A percentile compares a stretch with the other conserved stretches of the same genome.
Evolutionary conservation across 805 yeast species (phyloP).

Genomic region (Kregervanrija fluxuum): DNA sequence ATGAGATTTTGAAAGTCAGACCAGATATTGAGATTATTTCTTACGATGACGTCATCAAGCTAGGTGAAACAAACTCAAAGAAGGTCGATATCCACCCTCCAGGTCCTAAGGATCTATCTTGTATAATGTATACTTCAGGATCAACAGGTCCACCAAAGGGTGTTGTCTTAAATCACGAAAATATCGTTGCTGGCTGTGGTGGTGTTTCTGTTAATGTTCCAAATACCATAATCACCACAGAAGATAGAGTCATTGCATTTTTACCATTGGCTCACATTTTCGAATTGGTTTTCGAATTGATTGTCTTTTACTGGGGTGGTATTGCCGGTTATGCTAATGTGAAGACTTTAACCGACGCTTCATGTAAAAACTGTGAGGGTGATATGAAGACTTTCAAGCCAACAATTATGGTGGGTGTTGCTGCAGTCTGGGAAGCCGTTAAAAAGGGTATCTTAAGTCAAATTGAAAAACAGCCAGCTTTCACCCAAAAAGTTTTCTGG

Average conservation of each 20-base stretch:
- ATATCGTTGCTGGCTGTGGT: constrained; percentile 76
- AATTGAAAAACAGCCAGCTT: constrained; percentile 55
- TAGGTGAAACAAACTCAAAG: constrained; percentile 51
- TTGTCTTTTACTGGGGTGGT: constrained; percentile 83
- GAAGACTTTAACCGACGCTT: constrained; percentile 78
- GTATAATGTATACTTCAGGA: constrained; percentile 86
- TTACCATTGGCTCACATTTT: constrained; percentile 95
- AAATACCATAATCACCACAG: constrained; percentile 38
- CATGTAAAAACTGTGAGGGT: constrained; percentile 79
- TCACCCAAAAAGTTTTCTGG: constrained; percentile 84
- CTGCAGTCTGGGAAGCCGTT: constrained; percentile 96
- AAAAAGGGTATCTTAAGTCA: constrained; percentile 85
- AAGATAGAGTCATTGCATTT: constrained; percentile 77
- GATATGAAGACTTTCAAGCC: constrained; percentile 86
- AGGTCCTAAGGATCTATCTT: constrained; percentile 51
- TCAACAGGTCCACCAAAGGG: constrained; percentile 85
- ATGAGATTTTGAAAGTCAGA: constrained; percentile 53
- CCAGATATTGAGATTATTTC: constrained; percentile 70
- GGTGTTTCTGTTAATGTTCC: constrained; percentile 68
- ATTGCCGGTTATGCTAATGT: constrained; percentile 85
- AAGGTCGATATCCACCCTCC: constrained; percentile 37
- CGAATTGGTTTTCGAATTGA: constrained; percentile 82
- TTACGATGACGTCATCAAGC: constrained; percentile 52
- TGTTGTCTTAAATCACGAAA: constrained; percentile 59
- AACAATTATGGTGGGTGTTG: constrained; percentile 95